Evolutionary conservation across 176 grass and related monocot species (phyloP).

Genomic region (Typha latifolia): DNA sequence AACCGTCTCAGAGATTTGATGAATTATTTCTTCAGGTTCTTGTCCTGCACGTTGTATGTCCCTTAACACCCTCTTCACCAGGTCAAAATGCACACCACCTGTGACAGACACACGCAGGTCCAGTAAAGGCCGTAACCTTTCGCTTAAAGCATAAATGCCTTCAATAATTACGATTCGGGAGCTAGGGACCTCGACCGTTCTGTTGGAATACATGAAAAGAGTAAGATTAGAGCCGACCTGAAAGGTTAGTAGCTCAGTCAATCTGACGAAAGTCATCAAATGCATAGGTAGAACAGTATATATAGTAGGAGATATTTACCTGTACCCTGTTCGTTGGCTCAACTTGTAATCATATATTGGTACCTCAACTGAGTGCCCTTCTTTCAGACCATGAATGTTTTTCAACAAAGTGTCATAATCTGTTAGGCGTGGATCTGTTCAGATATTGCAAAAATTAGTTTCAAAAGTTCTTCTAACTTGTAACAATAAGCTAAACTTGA

Average conservation of each 20-base stretch:
- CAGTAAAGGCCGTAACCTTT: slow-evolving; percentile 66
- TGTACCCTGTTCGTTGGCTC: slow-evolving; percentile 85
- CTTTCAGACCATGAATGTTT: slow-evolving; percentile 85
- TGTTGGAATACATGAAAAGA: slow-evolving; percentile 34
- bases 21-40: slow-evolving; percentile 98
- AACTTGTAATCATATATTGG: slow-evolving; percentile 97
- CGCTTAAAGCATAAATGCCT: slow-evolving; percentile 93
- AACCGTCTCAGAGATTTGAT: slow-evolving; percentile 96
- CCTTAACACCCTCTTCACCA: slow-evolving; percentile 95
- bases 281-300: neutral
- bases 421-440: slow-evolving; percentile 84
- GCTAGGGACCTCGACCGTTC: slow-evolving; percentile 72
- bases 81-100: slow-evolving; percentile 97
- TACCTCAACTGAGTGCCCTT: slow-evolving; percentile 75
- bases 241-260: neutral
- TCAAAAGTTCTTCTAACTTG: neutral
- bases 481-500: no score
- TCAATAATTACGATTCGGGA: slow-evolving; percentile 88
- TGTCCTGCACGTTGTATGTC: slow-evolving; percentile 95
- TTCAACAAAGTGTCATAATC: slow-evolving; percentile 90
- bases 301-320: slow-evolving; percentile 21
- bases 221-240: neutral
- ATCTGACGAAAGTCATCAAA: neutral
- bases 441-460: slow-evolving; percentile 15
- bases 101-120: slow-evolving; percentile 95